A percentile compares a stretch with the other conserved stretches of the same genome.
These are phyloP conservation scores for Botrytis hyacinthi DNA, from an alignment of 2,329 filamentous ascomycete species.

Conservation along the genomic window DNA sequence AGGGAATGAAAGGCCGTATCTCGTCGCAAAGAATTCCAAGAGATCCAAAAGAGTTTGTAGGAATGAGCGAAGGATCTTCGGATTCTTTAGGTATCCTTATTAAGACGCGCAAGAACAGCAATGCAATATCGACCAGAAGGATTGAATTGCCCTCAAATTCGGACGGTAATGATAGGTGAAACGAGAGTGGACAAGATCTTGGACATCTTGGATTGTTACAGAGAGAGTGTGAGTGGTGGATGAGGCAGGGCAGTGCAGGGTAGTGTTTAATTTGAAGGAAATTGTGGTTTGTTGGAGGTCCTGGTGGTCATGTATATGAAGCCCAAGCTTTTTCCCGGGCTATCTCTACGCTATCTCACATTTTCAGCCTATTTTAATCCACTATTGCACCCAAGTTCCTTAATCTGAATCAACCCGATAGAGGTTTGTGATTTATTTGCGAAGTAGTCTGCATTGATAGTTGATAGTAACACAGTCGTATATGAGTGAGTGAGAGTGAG, in stretches of 20 bases:
- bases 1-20: not conserved
- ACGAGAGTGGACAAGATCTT: conserved; percentile 1
- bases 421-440: not conserved
- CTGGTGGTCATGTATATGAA: not conserved
- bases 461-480: not conserved
- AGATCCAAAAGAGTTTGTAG: not conserved
- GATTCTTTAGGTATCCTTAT: not conserved
- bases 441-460: not conserved
- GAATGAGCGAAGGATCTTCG: not conserved
- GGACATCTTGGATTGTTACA: conserved; percentile 3
- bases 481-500: not conserved
- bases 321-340: not conserved
- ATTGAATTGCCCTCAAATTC: not conserved
- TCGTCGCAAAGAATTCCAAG: not conserved
- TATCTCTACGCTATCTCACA: not conserved
- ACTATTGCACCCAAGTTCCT: not conserved
- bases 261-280: not conserved
- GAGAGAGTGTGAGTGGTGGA: not conserved
- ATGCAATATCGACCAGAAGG: not conserved
- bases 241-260: not conserved
- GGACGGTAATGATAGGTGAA: not conserved
- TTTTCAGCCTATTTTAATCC: not conserved
- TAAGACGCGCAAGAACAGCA: not conserved
- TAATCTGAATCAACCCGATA: not conserved
- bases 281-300: not conserved